Percentiles rank a stretch among this genome's conserved stretches.
Evolutionary conservation across 148 eudicot genomes (phyloP).

Genomic region (Arbutus unedo): DNA sequence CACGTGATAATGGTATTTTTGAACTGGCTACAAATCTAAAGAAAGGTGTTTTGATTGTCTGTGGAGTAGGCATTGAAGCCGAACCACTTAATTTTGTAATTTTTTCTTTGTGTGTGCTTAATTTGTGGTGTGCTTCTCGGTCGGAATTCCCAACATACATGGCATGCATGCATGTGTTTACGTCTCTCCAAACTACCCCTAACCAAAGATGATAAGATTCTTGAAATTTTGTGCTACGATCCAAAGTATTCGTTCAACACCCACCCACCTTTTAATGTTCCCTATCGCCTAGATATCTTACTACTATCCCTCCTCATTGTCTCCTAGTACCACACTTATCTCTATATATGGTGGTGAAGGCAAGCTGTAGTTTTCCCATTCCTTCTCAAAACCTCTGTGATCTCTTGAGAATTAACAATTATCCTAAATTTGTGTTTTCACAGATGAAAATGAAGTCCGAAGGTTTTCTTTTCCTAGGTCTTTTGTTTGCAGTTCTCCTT

Average conservation of each 20-base stretch:
- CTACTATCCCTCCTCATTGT: background rate
- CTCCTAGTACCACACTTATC: background rate
- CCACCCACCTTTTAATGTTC: constrained; percentile 6
- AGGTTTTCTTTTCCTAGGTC: constrained; percentile 19
- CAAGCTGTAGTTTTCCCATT: background rate
- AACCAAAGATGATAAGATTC: background rate
- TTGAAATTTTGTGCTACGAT: background rate
- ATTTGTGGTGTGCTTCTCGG: too few species aligned
- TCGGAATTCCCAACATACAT: too few species aligned
- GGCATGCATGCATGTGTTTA: background rate
- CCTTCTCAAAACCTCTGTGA: background rate
- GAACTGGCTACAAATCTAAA: too few species aligned
- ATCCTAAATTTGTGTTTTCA: background rate
- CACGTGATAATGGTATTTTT: too few species aligned
- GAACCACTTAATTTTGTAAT: too few species aligned
- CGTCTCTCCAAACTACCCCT: background rate
- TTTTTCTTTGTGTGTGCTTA: too few species aligned
- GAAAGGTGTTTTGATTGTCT: too few species aligned
- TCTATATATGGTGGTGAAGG: background rate
- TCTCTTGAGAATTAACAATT: background rate
- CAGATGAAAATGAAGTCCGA: constrained; percentile 17
- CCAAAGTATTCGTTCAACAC: constrained; percentile 10
- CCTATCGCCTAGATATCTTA: background rate
- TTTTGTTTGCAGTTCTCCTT: constrained; percentile 21
- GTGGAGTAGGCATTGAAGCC: too few species aligned